Evolutionary conservation across 2,329 filamentous ascomycete genomes (phyloP), one percentile per base, ranked within the genome.

Genomic region (Aureobasidium pullulans): DNA sequence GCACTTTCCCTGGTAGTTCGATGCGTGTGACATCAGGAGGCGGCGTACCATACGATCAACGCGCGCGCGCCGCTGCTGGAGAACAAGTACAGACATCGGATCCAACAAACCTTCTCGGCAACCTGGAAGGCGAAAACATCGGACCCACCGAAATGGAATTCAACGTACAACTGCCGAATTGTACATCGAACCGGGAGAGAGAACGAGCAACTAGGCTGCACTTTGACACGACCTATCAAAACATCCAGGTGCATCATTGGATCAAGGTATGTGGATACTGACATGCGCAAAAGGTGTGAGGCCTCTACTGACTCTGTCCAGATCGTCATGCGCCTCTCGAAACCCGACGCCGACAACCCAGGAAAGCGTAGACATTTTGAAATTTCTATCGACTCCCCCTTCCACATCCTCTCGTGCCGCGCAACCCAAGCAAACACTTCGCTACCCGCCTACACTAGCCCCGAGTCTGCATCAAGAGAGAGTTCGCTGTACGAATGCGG

Each of bases 111-210:
- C 75, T 96, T 5, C 77, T 96, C 6, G 92, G 92, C 9, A 87
- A 95, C 66, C 77, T 96, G 16, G 84, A 89, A 44, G 80, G 87
- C 13, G 88, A 95, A 69, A 79, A 80, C 23, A 87, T 92, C 77
- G 91, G 89, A 0, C 88, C 91, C 19, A 96, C 92, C 0, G 92
- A 96, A 74, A 91, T 96, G 77, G 92, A 96, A 70, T 93, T 96
- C 78, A 94, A 88, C 62, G 90, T 96, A 9, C 90, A 96, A 74
- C 80, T 96, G 50, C 92, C 92, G 10, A 96, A 89, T 37, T 96
- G 92, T 69, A 84, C 89, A 66, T 86, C 87, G 69, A 92, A 95
- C 87, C 81, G 77, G 65, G 84, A 88, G 23, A 88, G 86, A 67
- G 86, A 92, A 68, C 79, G 81, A 63, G 69, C 72, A 29, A 80